phyloP scores from a whole-genome alignment of 495 filamentous ascomycete genomes.

The Schizothecium vesticola region DNA sequence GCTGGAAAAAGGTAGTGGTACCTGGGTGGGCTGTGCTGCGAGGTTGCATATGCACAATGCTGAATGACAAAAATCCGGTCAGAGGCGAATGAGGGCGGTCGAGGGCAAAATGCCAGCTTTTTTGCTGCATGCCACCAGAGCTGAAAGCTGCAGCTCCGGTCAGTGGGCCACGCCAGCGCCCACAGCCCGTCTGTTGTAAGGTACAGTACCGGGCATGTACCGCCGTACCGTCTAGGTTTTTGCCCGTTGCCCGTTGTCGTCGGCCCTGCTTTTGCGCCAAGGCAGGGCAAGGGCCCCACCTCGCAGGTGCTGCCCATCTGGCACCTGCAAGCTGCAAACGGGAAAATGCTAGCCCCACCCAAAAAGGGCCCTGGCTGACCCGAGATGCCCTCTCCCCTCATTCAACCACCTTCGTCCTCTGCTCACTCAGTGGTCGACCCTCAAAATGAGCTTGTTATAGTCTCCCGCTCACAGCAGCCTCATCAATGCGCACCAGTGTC shows the following conservation, averaged over 20 bases:
- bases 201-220: neutral
- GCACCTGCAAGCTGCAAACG: neutral
- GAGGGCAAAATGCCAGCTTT: constrained; percentile 4
- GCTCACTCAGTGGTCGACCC: constrained; percentile 1
- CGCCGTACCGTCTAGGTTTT: neutral
- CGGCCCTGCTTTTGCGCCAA: neutral
- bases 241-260: no score
- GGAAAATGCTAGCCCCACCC: neutral
- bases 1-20: constrained; percentile 7
- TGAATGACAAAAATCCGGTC: constrained; percentile 27
- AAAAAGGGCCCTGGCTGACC: neutral
- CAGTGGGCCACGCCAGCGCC: constrained; percentile 32
- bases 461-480: neutral
- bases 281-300: constrained; percentile 2
- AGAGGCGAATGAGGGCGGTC: constrained; percentile 34
- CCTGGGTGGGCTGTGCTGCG: constrained; percentile 40
- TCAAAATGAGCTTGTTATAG: constrained; percentile 4
- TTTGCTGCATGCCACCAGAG: constrained; percentile 31
- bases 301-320: no score
- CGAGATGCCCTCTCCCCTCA: neutral
- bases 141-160: constrained; percentile 44
- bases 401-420: neutral
- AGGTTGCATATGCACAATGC: constrained; percentile 40
- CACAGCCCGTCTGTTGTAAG: constrained; percentile 20
- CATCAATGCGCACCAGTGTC: neutral